phyloP scores from a whole-genome alignment of 2,329 filamentous ascomycete genomes.

The Pseudogymnoascus sp. region DNA sequence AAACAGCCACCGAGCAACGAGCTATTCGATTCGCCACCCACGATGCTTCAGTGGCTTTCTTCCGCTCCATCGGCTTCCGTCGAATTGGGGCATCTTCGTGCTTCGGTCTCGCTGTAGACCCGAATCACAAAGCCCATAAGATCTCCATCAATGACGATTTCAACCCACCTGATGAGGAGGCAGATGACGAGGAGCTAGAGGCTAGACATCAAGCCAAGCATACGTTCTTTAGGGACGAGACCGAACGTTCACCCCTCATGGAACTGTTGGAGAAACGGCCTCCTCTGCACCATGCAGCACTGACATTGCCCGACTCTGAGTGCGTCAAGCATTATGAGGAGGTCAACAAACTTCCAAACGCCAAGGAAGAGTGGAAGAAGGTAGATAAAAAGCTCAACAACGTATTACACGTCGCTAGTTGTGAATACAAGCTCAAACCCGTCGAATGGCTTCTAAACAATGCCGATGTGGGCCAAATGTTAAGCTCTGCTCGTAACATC shows the following conservation, averaged over 20 bases:
- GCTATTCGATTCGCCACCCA: conserved; percentile 13
- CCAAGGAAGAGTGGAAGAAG: conserved; percentile 12
- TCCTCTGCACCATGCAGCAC: conserved; percentile 16
- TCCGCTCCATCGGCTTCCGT: conserved; percentile 27
- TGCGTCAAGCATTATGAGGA: conserved; percentile 16
- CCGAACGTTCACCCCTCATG: conserved; percentile 10
- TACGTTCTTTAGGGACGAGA: background rate
- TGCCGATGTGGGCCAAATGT: conserved; percentile 9
- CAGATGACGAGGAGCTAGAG: conserved; percentile 11
- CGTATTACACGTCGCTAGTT: conserved; percentile 17
- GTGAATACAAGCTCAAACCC: conserved; percentile 12
- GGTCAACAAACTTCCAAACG: background rate
- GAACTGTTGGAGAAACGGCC: conserved; percentile 14
- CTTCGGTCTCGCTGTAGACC: conserved; percentile 25
- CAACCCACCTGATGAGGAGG: conserved; percentile 15
- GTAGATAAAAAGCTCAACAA: conserved; percentile 15
- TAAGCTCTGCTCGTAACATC: conserved; percentile 23
- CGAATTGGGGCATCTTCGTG: conserved; percentile 28
- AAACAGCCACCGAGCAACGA: conserved; percentile 17
- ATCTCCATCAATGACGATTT: conserved; percentile 20
- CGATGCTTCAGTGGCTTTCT: conserved; percentile 22
- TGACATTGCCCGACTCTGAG: conserved; percentile 15
- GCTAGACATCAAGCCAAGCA: background rate
- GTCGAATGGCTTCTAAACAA: conserved; percentile 27
- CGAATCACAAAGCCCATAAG: conserved; percentile 21